Percentiles rank a stretch among this genome's conserved stretches.
phyloP scores from a whole-genome alignment of 78 protist species.

The Tieghemostelium lacteum region DNA sequence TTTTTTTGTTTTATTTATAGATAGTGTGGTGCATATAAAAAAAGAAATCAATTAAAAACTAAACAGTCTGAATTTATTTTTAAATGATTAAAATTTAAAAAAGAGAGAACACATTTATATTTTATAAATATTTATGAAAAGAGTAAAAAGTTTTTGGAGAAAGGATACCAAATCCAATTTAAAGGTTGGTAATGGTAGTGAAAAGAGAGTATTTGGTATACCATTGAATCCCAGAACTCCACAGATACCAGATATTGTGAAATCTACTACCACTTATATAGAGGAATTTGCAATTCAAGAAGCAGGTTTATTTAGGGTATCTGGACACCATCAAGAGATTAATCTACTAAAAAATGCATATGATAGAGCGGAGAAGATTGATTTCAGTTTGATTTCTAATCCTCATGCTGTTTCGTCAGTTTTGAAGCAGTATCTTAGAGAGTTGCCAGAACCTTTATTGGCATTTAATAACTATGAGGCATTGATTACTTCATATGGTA shows the following conservation, averaged over 20 bases:
- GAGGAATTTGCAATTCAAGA: constrained; percentile 22
- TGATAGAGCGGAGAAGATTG: constrained; percentile 31
- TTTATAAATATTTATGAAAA: constrained; percentile 21
- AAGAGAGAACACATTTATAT: too few relatives aligned
- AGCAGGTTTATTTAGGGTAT: constrained; percentile 48
- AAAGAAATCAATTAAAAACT: too few relatives aligned
- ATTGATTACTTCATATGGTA: constrained; percentile 46
- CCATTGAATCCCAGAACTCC: constrained; percentile 23
- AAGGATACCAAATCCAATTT: constrained; percentile 42
- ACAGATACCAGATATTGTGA: constrained; percentile 24
- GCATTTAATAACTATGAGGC: constrained; percentile 72
- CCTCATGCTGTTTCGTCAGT: constrained; percentile 77
- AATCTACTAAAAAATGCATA: not conserved
- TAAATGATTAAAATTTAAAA: too few relatives aligned
- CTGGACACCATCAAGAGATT: constrained; percentile 18
- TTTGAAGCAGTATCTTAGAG: constrained; percentile 83
- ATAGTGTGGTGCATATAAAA: not conserved
- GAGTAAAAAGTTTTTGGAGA: constrained; percentile 39
- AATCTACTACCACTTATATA: constrained; percentile 2
- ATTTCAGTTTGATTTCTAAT: not conserved
- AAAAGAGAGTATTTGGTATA: constrained; percentile 7
- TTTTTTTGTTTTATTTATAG: not conserved
- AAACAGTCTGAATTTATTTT: too few relatives aligned
- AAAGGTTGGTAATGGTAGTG: not conserved
- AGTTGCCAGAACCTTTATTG: constrained; percentile 87